Evolutionary conservation across 768 basidiomycete species (phyloP).

Genomic region (Boletus huronensis): DNA sequence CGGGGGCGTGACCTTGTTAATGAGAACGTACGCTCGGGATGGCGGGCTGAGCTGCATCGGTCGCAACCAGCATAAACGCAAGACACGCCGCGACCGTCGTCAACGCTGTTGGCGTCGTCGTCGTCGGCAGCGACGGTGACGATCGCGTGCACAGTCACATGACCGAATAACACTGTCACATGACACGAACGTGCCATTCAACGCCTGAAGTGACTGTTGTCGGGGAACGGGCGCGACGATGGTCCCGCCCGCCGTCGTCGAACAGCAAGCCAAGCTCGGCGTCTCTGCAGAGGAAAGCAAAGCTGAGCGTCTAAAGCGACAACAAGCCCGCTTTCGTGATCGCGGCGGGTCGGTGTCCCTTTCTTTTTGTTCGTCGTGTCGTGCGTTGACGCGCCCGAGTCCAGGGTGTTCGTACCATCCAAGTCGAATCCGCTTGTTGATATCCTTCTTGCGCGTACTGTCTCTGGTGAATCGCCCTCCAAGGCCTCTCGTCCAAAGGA

Average conservation of each 20-base stretch:
- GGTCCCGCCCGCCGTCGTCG: conserved; percentile 6
- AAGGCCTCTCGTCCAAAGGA: conserved; percentile 22
- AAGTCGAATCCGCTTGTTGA: conserved; percentile 47
- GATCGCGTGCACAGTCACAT: background rate
- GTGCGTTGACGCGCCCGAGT: background rate
- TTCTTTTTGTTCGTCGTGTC: background rate
- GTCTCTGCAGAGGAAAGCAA: conserved; percentile 56
- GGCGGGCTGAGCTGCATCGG: no score
- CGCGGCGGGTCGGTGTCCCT: conserved; percentile 52
- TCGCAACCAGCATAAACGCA: no score
- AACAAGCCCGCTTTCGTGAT: conserved; percentile 65
- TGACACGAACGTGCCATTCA: background rate
- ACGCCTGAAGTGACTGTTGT: background rate
- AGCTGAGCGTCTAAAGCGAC: conserved; percentile 55
- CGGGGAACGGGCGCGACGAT: conserved; percentile 2
- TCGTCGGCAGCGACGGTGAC: no score
- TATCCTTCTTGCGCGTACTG: conserved; percentile 49
- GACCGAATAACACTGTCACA: background rate
- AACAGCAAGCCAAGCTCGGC: conserved; percentile 24
- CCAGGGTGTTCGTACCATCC: conserved; percentile 53
- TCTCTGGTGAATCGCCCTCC: conserved; percentile 45
- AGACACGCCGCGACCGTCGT: no score
- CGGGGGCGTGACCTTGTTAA: no score
- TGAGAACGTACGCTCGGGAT: no score
- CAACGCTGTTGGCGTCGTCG: no score